Evolutionary conservation across 305 asterid species (phyloP), one percentile per base, ranked within the genome.

Genomic region (Fraxinus xanthoxyloides): DNA sequence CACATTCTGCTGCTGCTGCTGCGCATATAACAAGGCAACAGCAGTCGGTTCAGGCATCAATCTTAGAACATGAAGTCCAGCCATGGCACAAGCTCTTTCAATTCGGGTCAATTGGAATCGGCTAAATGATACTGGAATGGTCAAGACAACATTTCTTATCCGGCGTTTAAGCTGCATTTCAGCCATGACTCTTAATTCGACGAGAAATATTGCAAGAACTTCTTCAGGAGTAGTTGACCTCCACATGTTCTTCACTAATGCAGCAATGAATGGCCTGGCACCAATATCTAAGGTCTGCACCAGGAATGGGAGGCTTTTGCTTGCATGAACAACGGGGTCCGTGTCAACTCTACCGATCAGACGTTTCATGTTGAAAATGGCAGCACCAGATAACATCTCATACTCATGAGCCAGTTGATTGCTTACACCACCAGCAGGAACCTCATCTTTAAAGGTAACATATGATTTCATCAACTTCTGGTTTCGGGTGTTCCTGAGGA

Each of bases 11-110:
- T 87, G 97, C 77, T 92, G 95, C 81, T 91, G 98, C 81, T 95
- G 98, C 3, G 99, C 93, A 54, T 95, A 95, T n/a, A 95, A 38
- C 89, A 93, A 82, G 30, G 98, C 97, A 24, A 95, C 95, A 7
- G 98, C 97, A 19, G 97, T 89, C 1, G 99, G 99, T 75, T 95
- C 99, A 0, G 99, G 98, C 95, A 93, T 93, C 84, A 92, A 38
- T 67, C 99, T 88, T 73, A 93, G 90, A 46, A 93, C 97, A 46
- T 89, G 97, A 79, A 95, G 97, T 26, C 98, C 97, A 10, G 97
- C 99, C 97, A 93, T 93, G 61, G 98, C 98, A 81, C 99, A 95
- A 0, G 98, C 95, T 54, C 97, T 87, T 38, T 91, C 97, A 15
- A 95, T 36, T 23, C 99, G 88, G 21, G 95, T 92, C 46, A 92